Percentiles rank a stretch among this genome's conserved stretches.
Conservation (phyloP, 108 stramenopile genomes). For the Schizochytrium sp. region DNA sequence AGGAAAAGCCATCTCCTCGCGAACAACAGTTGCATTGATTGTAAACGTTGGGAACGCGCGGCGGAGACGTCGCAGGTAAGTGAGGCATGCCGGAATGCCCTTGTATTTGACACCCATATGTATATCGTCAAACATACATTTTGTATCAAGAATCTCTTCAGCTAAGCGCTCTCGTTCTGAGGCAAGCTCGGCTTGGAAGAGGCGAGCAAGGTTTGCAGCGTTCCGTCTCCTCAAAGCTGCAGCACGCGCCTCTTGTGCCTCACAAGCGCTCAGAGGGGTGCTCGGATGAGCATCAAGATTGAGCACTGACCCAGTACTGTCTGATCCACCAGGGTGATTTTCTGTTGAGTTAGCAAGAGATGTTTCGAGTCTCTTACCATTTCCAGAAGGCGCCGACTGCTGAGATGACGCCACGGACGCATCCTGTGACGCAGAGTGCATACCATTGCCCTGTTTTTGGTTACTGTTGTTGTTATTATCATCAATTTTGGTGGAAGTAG, state of each 20-base stretch:
- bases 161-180: conserved; percentile 32
- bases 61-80: background rate
- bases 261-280: background rate
- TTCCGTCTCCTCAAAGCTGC: background rate
- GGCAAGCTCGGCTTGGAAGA: conserved; percentile 17
- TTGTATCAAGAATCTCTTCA: conserved; percentile 51
- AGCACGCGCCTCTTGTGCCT: conserved; percentile 25
- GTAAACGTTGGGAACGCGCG: conserved; percentile 32
- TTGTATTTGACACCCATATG: conserved; percentile 61
- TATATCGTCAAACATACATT: conserved; percentile 58
- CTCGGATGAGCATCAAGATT: too few relatives aligned
- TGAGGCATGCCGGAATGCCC: conserved; percentile 47
- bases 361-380: too few relatives aligned
- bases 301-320: too few relatives aligned
- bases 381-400: too few relatives aligned
- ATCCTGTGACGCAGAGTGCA: too few relatives aligned
- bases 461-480: too few relatives aligned
- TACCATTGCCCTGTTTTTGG: too few relatives aligned
- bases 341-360: too few relatives aligned
- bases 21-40: conserved; percentile 2
- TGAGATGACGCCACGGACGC: too few relatives aligned
- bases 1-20: conserved; percentile 2
- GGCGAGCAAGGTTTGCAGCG: background rate
- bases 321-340: too few relatives aligned
- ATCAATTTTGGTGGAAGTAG: too few relatives aligned